Conservation (phyloP, 2,329 filamentous ascomycete genomes). For the Beauveria sp. region DNA sequence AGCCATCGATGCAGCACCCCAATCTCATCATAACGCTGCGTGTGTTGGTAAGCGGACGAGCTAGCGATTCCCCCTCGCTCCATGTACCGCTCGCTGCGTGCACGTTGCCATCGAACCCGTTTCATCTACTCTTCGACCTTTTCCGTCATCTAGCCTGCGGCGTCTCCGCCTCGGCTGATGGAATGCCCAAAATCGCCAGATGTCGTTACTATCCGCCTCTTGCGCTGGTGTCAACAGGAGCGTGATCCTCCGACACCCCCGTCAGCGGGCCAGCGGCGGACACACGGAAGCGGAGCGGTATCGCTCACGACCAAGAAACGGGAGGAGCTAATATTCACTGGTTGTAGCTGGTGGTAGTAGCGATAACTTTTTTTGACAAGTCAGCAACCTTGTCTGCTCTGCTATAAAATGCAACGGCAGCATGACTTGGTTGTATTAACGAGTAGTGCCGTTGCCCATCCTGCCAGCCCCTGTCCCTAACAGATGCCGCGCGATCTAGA, state of each 20-base stretch:
- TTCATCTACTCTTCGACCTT: neutral
- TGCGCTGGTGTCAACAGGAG: too few relatives aligned
- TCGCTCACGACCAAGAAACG: neutral
- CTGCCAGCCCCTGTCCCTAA: neutral
- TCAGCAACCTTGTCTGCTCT: neutral
- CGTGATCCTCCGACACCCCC: too few relatives aligned
- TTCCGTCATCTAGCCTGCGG: neutral
- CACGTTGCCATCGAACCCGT: neutral
- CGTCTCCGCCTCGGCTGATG: conserved; percentile 6
- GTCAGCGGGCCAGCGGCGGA: too few relatives aligned
- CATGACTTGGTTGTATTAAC: neutral
- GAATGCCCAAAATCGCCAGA: neutral
- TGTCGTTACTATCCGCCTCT: too few relatives aligned
- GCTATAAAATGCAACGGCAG: too few relatives aligned
- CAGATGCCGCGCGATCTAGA: neutral
- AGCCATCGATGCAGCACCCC: too few relatives aligned
- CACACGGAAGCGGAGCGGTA: neutral
- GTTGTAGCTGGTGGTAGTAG: neutral
- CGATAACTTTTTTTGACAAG: too few relatives aligned
- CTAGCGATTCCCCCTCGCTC: too few relatives aligned
- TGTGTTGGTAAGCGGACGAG: too few relatives aligned
- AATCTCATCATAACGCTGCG: too few relatives aligned
- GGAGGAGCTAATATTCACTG: neutral
- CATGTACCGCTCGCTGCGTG: neutral
- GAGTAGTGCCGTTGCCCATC: neutral